Conservation (phyloP, 2,329 filamentous ascomycete species). For the Epichloe sibirici region DNA sequence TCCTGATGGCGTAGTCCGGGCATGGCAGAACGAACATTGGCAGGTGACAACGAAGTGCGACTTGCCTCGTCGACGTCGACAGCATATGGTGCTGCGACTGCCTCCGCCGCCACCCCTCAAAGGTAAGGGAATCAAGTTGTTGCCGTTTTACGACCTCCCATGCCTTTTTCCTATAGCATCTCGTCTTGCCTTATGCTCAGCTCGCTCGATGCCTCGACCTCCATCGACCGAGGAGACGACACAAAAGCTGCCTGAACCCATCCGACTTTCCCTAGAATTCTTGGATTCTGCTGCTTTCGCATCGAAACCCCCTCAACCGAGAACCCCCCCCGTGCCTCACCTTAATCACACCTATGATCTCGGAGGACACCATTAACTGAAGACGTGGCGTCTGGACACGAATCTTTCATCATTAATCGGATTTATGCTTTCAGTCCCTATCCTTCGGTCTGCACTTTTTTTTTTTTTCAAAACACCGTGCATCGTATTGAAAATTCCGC, state of each 20-base stretch:
- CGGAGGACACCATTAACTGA: not conserved
- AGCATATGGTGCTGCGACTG: slow-evolving; percentile 16
- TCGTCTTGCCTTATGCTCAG: not conserved
- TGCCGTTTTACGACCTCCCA: not conserved
- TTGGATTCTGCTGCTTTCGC: not conserved
- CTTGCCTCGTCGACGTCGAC: slow-evolving; percentile 30
- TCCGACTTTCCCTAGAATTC: not conserved
- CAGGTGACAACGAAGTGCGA: slow-evolving; percentile 44
- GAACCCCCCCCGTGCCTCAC: not conserved
- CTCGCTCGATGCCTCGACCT: slow-evolving; percentile 1
- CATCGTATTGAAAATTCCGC: not conserved
- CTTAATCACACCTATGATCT: not conserved
- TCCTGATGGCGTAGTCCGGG: slow-evolving; percentile 52
- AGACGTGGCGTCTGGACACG: not conserved
- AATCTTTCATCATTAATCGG: not conserved
- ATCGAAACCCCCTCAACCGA: not conserved
- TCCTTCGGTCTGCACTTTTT: not conserved
- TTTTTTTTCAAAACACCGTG: not conserved
- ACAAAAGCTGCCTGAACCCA: not conserved
- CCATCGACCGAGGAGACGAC: not conserved
- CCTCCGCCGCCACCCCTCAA: slow-evolving; percentile 14
- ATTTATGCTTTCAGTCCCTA: not conserved
- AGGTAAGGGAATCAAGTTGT: slow-evolving; percentile 10
- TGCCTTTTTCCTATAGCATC: not conserved
- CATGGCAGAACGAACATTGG: slow-evolving; percentile 52